Conservation (phyloP, 2,329 filamentous ascomycete genomes). For the Hymenoscyphus fructigenus region DNA sequence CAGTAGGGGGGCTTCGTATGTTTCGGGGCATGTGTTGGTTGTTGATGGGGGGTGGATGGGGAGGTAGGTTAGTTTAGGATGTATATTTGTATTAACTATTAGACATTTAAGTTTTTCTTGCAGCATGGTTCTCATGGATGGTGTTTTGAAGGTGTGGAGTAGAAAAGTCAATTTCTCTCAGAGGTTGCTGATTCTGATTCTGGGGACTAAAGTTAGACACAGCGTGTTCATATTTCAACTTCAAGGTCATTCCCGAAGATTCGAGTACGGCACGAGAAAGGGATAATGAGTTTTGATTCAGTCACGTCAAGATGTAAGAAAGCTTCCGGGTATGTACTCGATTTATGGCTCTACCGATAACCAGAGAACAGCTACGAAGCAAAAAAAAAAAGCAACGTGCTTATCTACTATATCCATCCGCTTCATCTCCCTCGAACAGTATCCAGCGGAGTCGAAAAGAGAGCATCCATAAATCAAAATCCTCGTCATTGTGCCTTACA, state of each 20-base stretch:
- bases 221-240: background rate
- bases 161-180: no score
- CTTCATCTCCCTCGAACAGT: background rate
- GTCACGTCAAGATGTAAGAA: background rate
- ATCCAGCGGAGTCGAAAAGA: background rate
- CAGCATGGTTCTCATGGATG: background rate
- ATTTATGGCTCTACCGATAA: background rate
- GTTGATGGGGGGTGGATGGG: slow-evolving; percentile 96
- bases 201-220: no score
- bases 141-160: no score
- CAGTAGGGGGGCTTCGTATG: slow-evolving; percentile 73
- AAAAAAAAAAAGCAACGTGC: background rate
- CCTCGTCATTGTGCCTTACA: background rate
- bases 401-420: background rate
- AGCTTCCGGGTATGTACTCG: background rate
- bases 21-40: slow-evolving; percentile 77
- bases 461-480: background rate
- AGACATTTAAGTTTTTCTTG: background rate
- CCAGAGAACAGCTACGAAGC: background rate
- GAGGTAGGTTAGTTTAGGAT: background rate
- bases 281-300: background rate
- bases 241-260: background rate
- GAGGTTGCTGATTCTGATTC: no score
- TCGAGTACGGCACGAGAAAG: background rate
- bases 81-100: background rate